Base-by-base conservation (phyloP, 495 filamentous ascomycete species). In the Parmelia sp. region DNA sequence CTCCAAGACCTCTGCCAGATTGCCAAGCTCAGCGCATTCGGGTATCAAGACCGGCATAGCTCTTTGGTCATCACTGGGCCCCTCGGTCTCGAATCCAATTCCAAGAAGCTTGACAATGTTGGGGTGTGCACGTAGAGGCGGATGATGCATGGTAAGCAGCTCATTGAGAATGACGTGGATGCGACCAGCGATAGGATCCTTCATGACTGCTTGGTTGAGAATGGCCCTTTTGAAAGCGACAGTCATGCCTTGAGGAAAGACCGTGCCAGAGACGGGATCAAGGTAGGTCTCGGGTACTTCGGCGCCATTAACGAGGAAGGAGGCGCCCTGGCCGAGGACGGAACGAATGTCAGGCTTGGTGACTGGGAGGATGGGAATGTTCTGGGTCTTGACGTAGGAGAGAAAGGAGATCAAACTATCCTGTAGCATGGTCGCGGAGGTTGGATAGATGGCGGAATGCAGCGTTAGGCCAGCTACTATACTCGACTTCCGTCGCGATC, bases 31-130 rank as follows among this genome's bases (percentile, higher is more conserved):
- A 21, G 71, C 71, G 44, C 60, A 66, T 60, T 73, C 71, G 12
- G 64, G 67, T 29, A 73, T 61, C 11, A 73, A 57, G 10, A 70
- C 70, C 19, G 71, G 71, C 56, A 73, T 69, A 2, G 63, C 71
- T 29, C 66, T 68, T n/a, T 69, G 62, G 29, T 51, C 44, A 37
- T 62, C 57, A 35, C 51, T 64, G n/a, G 68, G 70, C 1, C 71
- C 65, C 15, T 70, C 70, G 14, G 66, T 68, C 39, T 71, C 70
- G 55, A 71, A 72, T 9, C 65, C 70, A 29, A 73, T 47, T 6
- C 70, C 71, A 35, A 71, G 71, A 21, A 73, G 66, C 29, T 69
- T 67, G 14, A 72, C 71, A 58, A 73, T 73, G 29, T 73, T 73
- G 29, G 71, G 71, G 45, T 73, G 71, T 4, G 62, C 62, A 10